Evolutionary conservation across 2,329 filamentous ascomycete genomes (phyloP), one percentile per base, ranked within the genome.

Genomic region (Hypoxylon rubiginosum): DNA sequence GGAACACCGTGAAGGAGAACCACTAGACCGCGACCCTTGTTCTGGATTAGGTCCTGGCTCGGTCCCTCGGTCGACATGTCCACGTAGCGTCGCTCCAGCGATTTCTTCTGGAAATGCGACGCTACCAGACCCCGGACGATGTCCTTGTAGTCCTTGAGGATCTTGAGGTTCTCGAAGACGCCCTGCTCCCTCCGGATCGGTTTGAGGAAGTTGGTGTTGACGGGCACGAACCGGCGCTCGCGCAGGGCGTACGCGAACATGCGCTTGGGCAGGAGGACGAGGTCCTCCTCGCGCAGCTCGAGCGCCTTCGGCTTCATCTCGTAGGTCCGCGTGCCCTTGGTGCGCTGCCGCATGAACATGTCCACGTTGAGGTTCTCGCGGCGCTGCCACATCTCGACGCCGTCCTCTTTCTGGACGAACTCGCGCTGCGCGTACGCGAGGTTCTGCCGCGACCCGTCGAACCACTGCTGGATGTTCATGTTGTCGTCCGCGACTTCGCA

Each of bases 1-100:
- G 83, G 83, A 0, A 81, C 78, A 26, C 83, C 83, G 61, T 84
- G 82, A 0, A 85, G 73, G 0, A 85, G 71, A 0, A 85, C 75
- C 2, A 84, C 77, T 0, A 85, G 71, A 4, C 83, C 82, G 1
- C 78, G 76, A 0, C 81, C 82, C 68, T 84, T 85, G 66, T 82
- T 81, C 55, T 79, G 77, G 49, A 84, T 81, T 7, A 84, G 65
- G 68, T 84, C 82, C 69, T 81, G 79, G 45, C 69, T 71, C 1
- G 72, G 70, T 0, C 73, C 71, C 32, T 73, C 73, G 1, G 66
- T 69, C 15, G 72, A 67, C 67, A 74, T 72, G 51, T 76, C 73
- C 2, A 67, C 69, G 48, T 72, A 76, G 54, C 70, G 72, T 9
- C 79, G 75, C 72, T 81, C 78, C 3, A 80, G 69, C 0, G 62